Evolutionary conservation across 2,329 filamentous ascomycete species (phyloP), one percentile per base, ranked within the genome.

Genomic region (Penicillium sp.): DNA sequence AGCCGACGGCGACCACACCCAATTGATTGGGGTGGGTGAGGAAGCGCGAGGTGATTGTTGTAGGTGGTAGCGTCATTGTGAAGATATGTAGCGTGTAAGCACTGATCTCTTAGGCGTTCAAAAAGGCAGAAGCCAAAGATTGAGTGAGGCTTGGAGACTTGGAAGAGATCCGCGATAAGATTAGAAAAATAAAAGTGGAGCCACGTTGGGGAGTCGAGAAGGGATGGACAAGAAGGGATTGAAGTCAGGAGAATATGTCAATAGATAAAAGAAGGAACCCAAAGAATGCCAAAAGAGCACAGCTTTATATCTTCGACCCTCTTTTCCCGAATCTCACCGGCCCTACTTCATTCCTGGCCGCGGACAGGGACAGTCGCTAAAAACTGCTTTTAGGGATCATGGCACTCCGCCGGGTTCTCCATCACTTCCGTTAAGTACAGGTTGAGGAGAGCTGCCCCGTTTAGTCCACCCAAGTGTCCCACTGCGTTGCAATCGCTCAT

Each of bases 1-100:
- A 99, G 58, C 93, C 93, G 34, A 97, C 94, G 45, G 93, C 91
- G 34, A 97, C 90, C 51, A 99, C 83, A 57, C 93, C 94, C 59
- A 99, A 81, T 67, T 97, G 86, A 68, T 89, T 81, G 29, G 85
- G 83, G 68, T 86, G 81, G 59, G 86, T 80, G 63, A 97, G 87
- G 78, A 96, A 97, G 69, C 88, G 91, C 55, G 84, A 81, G 45
- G 77, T 69, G 56, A 85, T 79, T 6, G 82, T 82, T 4, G 83
- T 29, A 29, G 28, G 79, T 29, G 83, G 81, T 50, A 75, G 74
- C 31, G 80, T 81, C 79, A 82, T 83, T 52, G 51, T 43, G 5
- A 43, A 42, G 24, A 29, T 49, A 21, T 54, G 47, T n/a, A 49
- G 50, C 34, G 38, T 48, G 46, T 29, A 44, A 42, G 28, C 42